Evolutionary conservation across 2,329 filamentous ascomycete genomes (phyloP).

Genomic region (Colletotrichum spinosum): DNA sequence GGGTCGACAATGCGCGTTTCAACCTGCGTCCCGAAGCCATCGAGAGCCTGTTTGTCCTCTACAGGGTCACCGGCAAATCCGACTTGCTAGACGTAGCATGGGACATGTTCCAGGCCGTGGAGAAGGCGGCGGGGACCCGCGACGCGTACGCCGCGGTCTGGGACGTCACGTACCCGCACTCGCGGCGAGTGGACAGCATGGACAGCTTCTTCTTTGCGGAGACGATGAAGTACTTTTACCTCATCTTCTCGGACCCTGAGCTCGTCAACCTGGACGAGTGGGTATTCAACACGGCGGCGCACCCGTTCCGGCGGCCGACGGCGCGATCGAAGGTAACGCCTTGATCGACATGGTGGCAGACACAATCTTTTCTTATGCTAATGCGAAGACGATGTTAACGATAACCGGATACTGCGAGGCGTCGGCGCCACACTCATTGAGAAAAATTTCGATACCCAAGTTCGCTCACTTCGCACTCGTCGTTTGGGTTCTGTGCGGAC

Average conservation of each 20-base stretch:
- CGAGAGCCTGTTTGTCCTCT: slow-evolving; percentile 67
- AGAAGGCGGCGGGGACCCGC: slow-evolving; percentile 57
- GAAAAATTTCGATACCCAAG: background rate
- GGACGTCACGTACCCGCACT: slow-evolving; percentile 59
- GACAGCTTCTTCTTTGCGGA: slow-evolving; percentile 81
- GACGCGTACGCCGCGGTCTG: slow-evolving; percentile 60
- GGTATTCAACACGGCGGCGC: slow-evolving; percentile 69
- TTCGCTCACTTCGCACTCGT: too few relatives aligned
- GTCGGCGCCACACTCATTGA: too few relatives aligned
- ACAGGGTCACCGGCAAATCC: slow-evolving; percentile 61
- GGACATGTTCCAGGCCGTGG: slow-evolving; percentile 64
- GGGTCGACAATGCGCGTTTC: slow-evolving; percentile 62
- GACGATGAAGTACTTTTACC: slow-evolving; percentile 81
- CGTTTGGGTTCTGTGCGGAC: too few relatives aligned
- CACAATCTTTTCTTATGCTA: background rate
- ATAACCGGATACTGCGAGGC: too few relatives aligned
- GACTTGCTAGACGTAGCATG: slow-evolving; percentile 63
- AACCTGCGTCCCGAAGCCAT: slow-evolving; percentile 64
- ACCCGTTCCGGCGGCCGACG: slow-evolving; percentile 50
- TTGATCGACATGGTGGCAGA: background rate
- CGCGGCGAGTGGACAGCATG: slow-evolving; percentile 53
- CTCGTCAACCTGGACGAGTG: slow-evolving; percentile 75
- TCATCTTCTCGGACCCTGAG: slow-evolving; percentile 75
- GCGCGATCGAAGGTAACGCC: slow-evolving; percentile 3
- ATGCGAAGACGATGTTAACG: background rate